Conservation (phyloP, 768 basidiomycete genomes). For the Tephrocybe rancida region DNA sequence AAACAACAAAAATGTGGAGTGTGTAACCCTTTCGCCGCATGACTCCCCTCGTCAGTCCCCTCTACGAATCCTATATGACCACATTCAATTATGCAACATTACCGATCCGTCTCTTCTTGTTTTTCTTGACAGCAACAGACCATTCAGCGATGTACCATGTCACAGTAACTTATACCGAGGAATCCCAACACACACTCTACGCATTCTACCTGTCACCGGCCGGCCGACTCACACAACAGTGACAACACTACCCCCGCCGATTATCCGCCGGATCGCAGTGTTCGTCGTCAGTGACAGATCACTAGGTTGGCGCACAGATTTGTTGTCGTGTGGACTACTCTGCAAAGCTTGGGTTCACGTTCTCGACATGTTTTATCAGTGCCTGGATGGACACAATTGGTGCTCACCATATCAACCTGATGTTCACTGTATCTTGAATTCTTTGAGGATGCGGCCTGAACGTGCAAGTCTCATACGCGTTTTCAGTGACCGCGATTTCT, state of each 20-base stretch:
- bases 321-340: conserved; percentile 9
- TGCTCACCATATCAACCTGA: not conserved
- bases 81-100: not conserved
- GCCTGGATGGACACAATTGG: not conserved
- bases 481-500: not conserved
- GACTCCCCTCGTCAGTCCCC: not conserved
- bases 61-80: not conserved
- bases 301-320: not conserved
- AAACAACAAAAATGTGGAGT: not conserved
- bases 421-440: not conserved
- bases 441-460: not conserved
- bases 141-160: not conserved
- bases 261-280: conserved; percentile 1
- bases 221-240: no score
- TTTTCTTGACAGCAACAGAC: not conserved
- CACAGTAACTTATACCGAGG: no score
- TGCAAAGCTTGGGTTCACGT: conserved; percentile 13
- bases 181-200: not conserved
- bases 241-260: not conserved
- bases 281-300: not conserved
- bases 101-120: not conserved
- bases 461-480: not conserved
- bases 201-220: not conserved
- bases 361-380: conserved; percentile 3
- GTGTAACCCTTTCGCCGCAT: not conserved